Conservation (phyloP, 495 filamentous ascomycete species). For the Penicillium egyptiacum region DNA sequence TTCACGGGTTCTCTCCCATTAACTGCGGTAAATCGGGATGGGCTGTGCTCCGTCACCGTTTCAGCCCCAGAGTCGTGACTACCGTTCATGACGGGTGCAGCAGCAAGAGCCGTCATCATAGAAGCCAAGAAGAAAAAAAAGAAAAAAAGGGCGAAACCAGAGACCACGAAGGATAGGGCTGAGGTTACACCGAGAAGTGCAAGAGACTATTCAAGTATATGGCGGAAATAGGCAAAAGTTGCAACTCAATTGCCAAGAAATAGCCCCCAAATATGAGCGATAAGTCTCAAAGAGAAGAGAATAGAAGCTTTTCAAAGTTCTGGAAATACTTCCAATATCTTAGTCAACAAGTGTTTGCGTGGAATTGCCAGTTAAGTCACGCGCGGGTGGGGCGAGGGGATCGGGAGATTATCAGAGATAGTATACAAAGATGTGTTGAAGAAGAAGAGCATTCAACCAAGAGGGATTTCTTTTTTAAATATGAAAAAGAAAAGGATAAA, state of each 20-base stretch:
- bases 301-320: not conserved
- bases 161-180: not conserved
- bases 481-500: not conserved
- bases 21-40: slow-evolving; percentile 55
- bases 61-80: slow-evolving; percentile 40
- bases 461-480: not conserved
- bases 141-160: not conserved
- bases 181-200: not conserved
- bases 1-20: slow-evolving; percentile 45
- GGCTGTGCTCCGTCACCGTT: slow-evolving; percentile 45
- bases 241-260: not conserved
- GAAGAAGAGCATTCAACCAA: not conserved
- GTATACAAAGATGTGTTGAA: not conserved
- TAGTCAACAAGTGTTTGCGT: not conserved
- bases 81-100: slow-evolving; percentile 38
- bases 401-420: slow-evolving; percentile 12
- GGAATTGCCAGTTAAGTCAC: slow-evolving; percentile 10
- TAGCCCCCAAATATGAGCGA: not conserved
- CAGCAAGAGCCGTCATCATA: slow-evolving; percentile 46
- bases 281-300: not conserved
- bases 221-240: not conserved
- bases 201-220: slow-evolving; percentile 1
- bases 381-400: slow-evolving; percentile 11
- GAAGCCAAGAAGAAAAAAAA: not conserved
- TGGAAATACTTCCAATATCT: not conserved